Conservation (phyloP, 2,329 filamentous ascomycete genomes). For the Trichoderma arundinaceum region DNA sequence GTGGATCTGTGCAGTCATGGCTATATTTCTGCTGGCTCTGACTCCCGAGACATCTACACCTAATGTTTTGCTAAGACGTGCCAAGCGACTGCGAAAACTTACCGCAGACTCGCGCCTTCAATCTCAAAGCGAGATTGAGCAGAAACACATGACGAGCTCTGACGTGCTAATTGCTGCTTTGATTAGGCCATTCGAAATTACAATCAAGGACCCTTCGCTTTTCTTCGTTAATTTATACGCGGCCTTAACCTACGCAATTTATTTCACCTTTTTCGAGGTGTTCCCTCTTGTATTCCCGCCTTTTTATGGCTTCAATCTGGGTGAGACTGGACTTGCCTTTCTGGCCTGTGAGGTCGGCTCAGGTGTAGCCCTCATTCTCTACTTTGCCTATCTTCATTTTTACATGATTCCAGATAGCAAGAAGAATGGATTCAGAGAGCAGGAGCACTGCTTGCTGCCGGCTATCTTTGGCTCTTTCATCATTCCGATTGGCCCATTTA, state of each 20-base stretch:
- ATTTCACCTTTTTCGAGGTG: conserved; percentile 16
- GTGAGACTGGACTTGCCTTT: conserved; percentile 12
- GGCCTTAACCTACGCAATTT: conserved; percentile 50
- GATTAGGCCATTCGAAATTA: conserved; percentile 42
- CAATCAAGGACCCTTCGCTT: conserved; percentile 45
- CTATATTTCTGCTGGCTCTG: conserved; percentile 59
- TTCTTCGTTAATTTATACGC: conserved; percentile 48
- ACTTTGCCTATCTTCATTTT: conserved; percentile 21
- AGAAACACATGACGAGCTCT: conserved; percentile 33
- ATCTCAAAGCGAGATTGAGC: conserved; percentile 37
- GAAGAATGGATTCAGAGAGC: conserved; percentile 14
- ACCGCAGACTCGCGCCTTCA: conserved; percentile 32
- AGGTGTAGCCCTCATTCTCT: background rate
- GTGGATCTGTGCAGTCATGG: conserved; percentile 58
- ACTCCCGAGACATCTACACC: conserved; percentile 63
- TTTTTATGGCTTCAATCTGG: conserved; percentile 14
- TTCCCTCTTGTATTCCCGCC: conserved; percentile 11
- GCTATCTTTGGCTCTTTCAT: background rate
- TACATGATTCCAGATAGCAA: conserved; percentile 8
- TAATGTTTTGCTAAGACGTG: conserved; percentile 63
- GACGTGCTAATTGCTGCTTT: conserved; percentile 36
- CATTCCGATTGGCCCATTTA: conserved; percentile 7
- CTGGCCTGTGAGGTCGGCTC: conserved; percentile 16
- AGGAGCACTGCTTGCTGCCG: conserved; percentile 14
- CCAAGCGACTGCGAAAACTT: conserved; percentile 54